A percentile compares a stretch with the other conserved stretches of the same genome.
These are phyloP conservation scores for Apiotrichum laibachii DNA, from an alignment of 1,284 basidiomycete species.

Conservation along the genomic window DNA sequence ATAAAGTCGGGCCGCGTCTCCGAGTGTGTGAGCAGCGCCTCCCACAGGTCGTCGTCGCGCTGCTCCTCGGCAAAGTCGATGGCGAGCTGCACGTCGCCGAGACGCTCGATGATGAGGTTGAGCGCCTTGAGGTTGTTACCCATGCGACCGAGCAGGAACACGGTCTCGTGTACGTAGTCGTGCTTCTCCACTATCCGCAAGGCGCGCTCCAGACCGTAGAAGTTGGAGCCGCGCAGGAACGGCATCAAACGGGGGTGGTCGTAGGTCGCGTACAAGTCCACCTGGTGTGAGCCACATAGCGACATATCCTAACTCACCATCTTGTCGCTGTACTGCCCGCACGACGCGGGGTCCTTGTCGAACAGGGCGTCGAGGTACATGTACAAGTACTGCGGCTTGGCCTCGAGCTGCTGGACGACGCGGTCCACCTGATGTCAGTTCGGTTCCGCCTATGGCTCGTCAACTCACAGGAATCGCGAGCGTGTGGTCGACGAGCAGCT, in stretches of 20 bases:
- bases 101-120: conserved; percentile 88
- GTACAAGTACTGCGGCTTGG: conserved; percentile 78
- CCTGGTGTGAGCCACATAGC: conserved; percentile 51
- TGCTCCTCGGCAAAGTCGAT: conserved; percentile 99
- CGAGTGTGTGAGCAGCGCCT: conserved; percentile 89
- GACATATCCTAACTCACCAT: conserved; percentile 57
- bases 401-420: conserved; percentile 82
- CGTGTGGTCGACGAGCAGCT: conserved; percentile 86
- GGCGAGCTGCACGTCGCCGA: conserved; percentile 88
- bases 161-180: conserved; percentile 93
- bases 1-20: conserved; percentile 97
- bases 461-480: conserved; percentile 85
- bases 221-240: conserved; percentile 85
- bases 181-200: conserved; percentile 68
- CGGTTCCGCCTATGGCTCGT: too few relatives aligned
- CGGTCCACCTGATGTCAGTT: conserved; percentile 63
- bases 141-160: conserved; percentile 94
- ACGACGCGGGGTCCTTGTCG: conserved; percentile 77
- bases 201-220: conserved; percentile 94
- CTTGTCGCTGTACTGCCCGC: conserved; percentile 75
- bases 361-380: conserved; percentile 90
- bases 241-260: conserved; percentile 76
- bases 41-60: conserved; percentile 96
- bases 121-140: conserved; percentile 95
- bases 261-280: conserved; percentile 88